Base-by-base conservation (phyloP, 2,329 filamentous ascomycete genomes). In the Calcarisporium arbuscula region DNA sequence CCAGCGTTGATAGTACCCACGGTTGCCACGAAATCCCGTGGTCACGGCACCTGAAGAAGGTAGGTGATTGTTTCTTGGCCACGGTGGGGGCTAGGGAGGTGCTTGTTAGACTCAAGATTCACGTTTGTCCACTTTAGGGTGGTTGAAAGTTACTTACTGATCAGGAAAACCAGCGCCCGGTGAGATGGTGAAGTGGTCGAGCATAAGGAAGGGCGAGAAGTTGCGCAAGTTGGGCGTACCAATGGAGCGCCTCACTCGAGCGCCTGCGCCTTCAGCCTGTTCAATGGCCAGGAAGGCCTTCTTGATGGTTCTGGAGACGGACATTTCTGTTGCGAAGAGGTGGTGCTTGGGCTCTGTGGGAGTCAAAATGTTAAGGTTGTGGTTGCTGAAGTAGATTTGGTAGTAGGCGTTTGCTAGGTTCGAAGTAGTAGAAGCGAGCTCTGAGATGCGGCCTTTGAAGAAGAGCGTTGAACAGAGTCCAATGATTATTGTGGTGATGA, bases 181-280 rank as follows among this genome's bases (percentile, higher is more conserved):
- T 34, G 77, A 74, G 49, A 92, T 77, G 35, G 71, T 76, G 67
- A 95, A 95, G 65, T 95, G 85, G 56, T 96, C 90, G 30, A 95
- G 83, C 88, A 96, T 95, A 28, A 95, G 72, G 64, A 96, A 95
- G 0, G 90, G 92, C 11, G 81, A 85, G 60, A 96, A 82, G 67
- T 94, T 87, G 53, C 81, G 79, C 16, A 96, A 72, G 46, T 83
- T 73, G 5, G 84, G 73, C 1, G 87, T 94, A 47, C 90, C 90
- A 46, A 96, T 85, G 27, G 85, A 89, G 39, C 90, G 80, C 43
- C 90, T 79, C 11, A 96, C 90, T 42, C 80, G 74, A 5, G 90
- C 90, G 37, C 92, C 90, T 1, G 81, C 86, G 28, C 90, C 90
- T 60, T 96, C 90, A 19, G 85, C 68, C 60, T 94, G 85, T 61